phyloP scores from a whole-genome alignment of 2,329 filamentous ascomycete species.

The Penicillium sp. region DNA sequence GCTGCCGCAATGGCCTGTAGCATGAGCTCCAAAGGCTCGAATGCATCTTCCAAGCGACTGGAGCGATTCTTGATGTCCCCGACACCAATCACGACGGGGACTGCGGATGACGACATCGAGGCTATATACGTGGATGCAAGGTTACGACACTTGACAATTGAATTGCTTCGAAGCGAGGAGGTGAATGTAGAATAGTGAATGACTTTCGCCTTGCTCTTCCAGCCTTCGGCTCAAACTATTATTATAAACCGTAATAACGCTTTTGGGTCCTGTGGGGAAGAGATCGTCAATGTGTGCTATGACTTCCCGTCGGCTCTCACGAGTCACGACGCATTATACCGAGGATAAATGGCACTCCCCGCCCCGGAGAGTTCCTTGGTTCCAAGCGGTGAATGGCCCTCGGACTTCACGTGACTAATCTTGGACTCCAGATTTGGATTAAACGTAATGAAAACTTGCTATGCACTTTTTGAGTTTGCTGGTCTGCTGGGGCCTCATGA shows the following conservation, averaged over 20 bases:
- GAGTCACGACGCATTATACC: neutral
- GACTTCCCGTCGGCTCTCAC: neutral
- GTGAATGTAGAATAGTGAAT: neutral
- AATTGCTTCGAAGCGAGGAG: neutral
- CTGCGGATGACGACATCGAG: neutral
- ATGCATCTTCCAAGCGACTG: slow-evolving; percentile 52
- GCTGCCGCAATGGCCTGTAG: slow-evolving; percentile 56
- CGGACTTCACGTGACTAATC: neutral
- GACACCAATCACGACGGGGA: slow-evolving; percentile 63
- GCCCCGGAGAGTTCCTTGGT: neutral
- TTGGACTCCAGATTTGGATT: neutral
- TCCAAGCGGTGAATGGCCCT: neutral
- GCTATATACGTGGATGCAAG: neutral
- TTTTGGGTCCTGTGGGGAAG: neutral
- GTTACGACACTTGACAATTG: neutral
- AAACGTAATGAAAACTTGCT: neutral
- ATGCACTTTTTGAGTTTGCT: neutral
- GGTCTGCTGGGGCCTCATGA: neutral
- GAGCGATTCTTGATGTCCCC: slow-evolving; percentile 64
- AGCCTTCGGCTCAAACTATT: neutral
- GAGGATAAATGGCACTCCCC: neutral
- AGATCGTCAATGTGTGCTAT: neutral
- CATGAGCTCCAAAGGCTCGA: slow-evolving; percentile 63
- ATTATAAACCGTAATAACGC: neutral
- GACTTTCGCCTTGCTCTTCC: too few species aligned